Evolutionary conservation across 2,329 filamentous ascomycete species (phyloP), one percentile per base, ranked within the genome.

Genomic region (Scedosporium aurantiacum): DNA sequence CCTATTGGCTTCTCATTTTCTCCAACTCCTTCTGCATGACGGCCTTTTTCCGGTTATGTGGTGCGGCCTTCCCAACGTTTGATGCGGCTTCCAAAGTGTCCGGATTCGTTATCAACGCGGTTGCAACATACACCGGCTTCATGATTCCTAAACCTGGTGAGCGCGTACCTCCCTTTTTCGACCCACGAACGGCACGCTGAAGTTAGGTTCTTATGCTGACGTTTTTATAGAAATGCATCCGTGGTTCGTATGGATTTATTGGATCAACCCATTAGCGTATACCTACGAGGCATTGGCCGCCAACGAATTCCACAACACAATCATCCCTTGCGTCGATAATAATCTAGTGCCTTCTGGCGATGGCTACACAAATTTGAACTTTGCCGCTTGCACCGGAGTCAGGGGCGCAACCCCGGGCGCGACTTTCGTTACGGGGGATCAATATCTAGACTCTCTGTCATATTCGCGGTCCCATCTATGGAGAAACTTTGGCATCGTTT

Each of bases 251-350:
- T 87, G 84, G 84, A 69, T 87, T 2, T 85, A 79, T 63, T 86
- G 83, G 81, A 79, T 87, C 23, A 79, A 88, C 64, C 87, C 87
- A 0, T 73, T 91, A 2, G 82, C 87, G 0, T 90, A 90, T 62
- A 84, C 78, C 0, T 91, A 90, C 62, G 84, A 90, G 65, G 81
- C 81, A 0, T 70, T 91, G 0, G 77, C 90, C 67, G 77, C 84
- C 0, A 91, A 91, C 66, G 88, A 91, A 68, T 90, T 91, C 62
- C 78, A 87, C 64, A 74, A 73, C 40, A 55, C 18, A 14, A 75
- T 67, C 2, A 78, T 84, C 18, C 72, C 75, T 1, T 85, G 82
- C 62, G 77, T 77, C 2, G 75, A 73, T 2, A 64, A 63, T 28
- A 82, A 81, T 63, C 70, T 85, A 5, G 73, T 84, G 3, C 82